A percentile compares a stretch with the other conserved stretches of the same genome.
Conservation (phyloP, 495 filamentous ascomycete genomes). For the Neurospora pannonica region DNA sequence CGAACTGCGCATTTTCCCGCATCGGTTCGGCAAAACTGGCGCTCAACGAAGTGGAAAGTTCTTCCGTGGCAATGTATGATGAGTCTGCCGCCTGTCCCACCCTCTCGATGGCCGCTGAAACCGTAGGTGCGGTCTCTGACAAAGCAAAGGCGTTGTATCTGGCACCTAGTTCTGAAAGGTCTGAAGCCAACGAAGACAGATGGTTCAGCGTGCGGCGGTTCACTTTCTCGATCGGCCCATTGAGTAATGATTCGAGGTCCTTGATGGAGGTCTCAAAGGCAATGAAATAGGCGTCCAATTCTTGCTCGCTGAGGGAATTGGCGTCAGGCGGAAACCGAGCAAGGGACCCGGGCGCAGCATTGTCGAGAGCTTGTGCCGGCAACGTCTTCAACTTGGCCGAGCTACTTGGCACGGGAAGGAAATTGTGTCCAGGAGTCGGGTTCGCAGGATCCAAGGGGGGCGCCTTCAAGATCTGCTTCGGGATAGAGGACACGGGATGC, state of each 20-base stretch:
- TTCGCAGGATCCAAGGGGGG: conserved; percentile 89
- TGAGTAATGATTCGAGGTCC: conserved; percentile 76
- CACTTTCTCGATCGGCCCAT: conserved; percentile 90
- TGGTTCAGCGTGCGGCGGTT: conserved; percentile 84
- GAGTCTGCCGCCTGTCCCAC: conserved; percentile 91
- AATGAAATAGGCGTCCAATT: conserved; percentile 91
- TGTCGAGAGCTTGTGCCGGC: conserved; percentile 29
- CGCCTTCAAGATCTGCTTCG: conserved; percentile 86
- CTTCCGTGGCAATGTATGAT: conserved; percentile 91
- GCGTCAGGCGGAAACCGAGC: conserved; percentile 76
- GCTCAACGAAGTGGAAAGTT: conserved; percentile 71
- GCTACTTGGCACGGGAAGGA: conserved; percentile 71
- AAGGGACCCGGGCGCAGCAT: conserved; percentile 53
- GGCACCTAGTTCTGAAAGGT: conserved; percentile 85
- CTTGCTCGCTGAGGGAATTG: conserved; percentile 68
- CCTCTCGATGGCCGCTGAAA: conserved; percentile 89
- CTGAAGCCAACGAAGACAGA: conserved; percentile 67
- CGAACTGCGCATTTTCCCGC: conserved; percentile 94
- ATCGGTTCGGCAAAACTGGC: conserved; percentile 94
- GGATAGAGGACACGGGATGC: conserved; percentile 79
- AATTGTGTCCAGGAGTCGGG: conserved; percentile 78
- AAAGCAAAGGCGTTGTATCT: conserved; percentile 95
- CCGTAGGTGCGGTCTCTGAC: conserved; percentile 75
- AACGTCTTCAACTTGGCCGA: conserved; percentile 74
- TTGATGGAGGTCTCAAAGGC: conserved; percentile 81